These are phyloP conservation scores for Areca catechu DNA, from an alignment of 176 grass and related monocot genomes.

Conservation along the genomic window DNA sequence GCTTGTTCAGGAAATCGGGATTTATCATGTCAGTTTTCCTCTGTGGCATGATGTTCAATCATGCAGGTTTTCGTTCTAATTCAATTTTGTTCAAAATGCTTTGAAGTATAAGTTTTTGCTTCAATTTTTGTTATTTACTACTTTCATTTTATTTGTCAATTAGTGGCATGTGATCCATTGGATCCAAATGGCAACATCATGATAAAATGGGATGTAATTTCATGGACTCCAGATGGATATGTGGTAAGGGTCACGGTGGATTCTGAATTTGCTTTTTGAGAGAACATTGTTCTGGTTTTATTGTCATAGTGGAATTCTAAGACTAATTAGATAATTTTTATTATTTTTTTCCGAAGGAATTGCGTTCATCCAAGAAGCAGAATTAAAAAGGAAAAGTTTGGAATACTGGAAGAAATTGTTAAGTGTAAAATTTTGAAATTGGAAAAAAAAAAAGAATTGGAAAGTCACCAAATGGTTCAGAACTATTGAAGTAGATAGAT, in stretches of 20 bases:
- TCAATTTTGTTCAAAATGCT: neutral
- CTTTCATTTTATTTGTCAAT: neutral
- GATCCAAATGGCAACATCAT: slow-evolving; percentile 14
- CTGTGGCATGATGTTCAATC: neutral
- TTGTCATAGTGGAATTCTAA: no score
- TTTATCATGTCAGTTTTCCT: neutral
- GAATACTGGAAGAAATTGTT: no score
- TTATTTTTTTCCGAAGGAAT: no score
- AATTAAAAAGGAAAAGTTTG: no score
- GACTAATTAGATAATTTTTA: no score
- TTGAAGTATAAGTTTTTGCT: neutral
- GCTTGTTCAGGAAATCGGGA: neutral
- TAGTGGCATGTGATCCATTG: slow-evolving; percentile 12
- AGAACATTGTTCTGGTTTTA: no score
- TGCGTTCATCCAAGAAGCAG: no score
- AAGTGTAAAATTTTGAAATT: no score
- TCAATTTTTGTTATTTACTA: neutral
- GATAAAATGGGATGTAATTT: slow-evolving; percentile 12
- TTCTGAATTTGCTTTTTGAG: no score
- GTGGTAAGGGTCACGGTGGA: neutral
- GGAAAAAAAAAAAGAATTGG: no score
- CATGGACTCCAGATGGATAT: slow-evolving; percentile 14
- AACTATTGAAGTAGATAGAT: no score
- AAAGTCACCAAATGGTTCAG: no score
- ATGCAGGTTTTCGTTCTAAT: neutral